Percentiles rank a stretch among this genome's conserved stretches.
phyloP scores from a whole-genome alignment of 768 basidiomycete genomes.

The Sistotremastrum niveocremeum region DNA sequence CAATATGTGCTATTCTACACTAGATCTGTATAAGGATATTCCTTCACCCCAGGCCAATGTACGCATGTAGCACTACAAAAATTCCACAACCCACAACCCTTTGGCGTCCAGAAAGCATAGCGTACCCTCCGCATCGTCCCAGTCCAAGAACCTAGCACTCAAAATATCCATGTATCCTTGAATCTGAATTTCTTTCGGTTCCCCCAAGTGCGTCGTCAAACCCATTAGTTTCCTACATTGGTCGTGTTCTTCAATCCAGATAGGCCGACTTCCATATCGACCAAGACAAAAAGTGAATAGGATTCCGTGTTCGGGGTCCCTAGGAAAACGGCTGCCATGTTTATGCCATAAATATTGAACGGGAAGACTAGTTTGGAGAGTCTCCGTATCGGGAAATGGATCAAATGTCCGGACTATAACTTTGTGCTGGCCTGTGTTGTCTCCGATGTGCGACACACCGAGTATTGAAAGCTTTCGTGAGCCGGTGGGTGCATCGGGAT shows the following conservation, averaged over 20 bases:
- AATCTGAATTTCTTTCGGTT: too few relatives aligned
- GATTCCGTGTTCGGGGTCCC: background rate
- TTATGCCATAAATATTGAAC: background rate
- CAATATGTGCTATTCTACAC: background rate
- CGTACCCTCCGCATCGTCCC: slow-evolving; percentile 6
- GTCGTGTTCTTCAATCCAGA: slow-evolving; percentile 5
- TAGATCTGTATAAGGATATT: background rate
- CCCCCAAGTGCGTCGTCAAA: too few relatives aligned
- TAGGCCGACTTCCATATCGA: slow-evolving; percentile 4
- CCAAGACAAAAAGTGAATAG: slow-evolving; percentile 6
- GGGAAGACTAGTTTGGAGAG: background rate
- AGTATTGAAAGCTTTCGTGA: slow-evolving; percentile 3
- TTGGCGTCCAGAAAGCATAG: slow-evolving; percentile 17
- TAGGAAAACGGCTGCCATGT: background rate
- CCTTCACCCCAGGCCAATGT: background rate
- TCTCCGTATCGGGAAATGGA: background rate
- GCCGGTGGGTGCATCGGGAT: background rate
- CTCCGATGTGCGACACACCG: background rate
- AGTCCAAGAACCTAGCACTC: slow-evolving; percentile 3
- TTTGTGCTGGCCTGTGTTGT: background rate
- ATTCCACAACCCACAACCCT: slow-evolving; percentile 11
- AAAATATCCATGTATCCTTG: background rate
- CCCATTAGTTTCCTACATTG: background rate
- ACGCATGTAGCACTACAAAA: slow-evolving; percentile 1
- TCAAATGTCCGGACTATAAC: slow-evolving; percentile 5